Evolutionary conservation across 176 grass and related monocot species (phyloP).

Genomic region (Tuctoria greenei): DNA sequence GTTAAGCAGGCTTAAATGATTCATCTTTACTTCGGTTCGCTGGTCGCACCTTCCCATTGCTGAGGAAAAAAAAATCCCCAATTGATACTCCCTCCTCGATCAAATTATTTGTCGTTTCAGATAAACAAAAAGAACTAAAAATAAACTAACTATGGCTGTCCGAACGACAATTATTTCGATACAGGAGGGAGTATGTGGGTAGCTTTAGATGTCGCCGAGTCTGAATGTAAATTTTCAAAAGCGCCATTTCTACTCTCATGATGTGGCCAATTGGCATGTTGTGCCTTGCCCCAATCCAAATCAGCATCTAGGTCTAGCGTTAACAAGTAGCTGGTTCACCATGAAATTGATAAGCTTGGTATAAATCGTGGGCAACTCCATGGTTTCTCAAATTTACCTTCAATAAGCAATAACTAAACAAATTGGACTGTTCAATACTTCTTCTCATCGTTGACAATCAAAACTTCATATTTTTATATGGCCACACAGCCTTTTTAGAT

Average conservation of each 20-base stretch:
- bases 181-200: no score
- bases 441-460: background rate
- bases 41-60: background rate
- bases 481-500: background rate
- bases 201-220: background rate
- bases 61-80: background rate
- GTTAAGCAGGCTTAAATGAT: background rate
- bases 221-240: background rate
- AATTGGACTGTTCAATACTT: background rate
- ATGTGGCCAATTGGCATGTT: background rate
- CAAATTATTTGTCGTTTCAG: no score
- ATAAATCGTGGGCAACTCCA: background rate
- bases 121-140: no score
- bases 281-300: background rate
- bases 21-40: background rate
- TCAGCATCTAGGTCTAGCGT: background rate
- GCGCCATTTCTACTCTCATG: background rate
- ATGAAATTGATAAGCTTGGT: background rate
- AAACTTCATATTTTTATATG: background rate
- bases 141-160: no score
- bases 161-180: no score
- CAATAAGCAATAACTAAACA: background rate
- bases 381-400: background rate
- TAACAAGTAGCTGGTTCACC: background rate
- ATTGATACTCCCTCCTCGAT: no score